Conservation (phyloP, 1,284 basidiomycete species). For the Afroboletus lepidellus region DNA sequence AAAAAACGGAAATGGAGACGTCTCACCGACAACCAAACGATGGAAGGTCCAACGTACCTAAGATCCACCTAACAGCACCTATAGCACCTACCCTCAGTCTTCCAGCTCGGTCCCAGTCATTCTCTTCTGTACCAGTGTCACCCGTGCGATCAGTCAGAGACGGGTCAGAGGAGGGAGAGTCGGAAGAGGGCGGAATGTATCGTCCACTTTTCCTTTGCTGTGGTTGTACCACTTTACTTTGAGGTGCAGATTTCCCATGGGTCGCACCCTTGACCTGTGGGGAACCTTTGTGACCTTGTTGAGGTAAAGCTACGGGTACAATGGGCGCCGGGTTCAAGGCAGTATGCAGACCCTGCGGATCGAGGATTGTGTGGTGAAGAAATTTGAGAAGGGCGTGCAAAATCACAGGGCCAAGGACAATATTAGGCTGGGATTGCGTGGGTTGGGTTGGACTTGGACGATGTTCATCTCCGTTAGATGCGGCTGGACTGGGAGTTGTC, state of each 20-base stretch:
- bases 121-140: conserved; percentile 58
- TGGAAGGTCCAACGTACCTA: conserved; percentile 46
- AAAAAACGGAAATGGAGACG: background rate
- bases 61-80: conserved; percentile 63
- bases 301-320: conserved; percentile 1
- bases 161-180: conserved; percentile 5
- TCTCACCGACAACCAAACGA: background rate
- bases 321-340: conserved; percentile 70
- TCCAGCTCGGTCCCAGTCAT: conserved; percentile 64
- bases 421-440: conserved; percentile 2
- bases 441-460: background rate
- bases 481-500: conserved; percentile 16
- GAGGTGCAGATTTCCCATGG: conserved; percentile 8
- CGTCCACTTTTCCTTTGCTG: conserved; percentile 37
- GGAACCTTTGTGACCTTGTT: conserved; percentile 6
- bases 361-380: conserved; percentile 55
- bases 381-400: conserved; percentile 45
- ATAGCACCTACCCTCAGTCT: conserved; percentile 73
- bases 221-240: conserved; percentile 9
- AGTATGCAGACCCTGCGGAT: conserved; percentile 64
- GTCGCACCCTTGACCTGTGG: conserved; percentile 5
- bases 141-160: conserved; percentile 14
- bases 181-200: conserved; percentile 25
- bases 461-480: conserved; percentile 20
- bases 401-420: conserved; percentile 26